These are phyloP conservation scores for Lentinula boryana DNA, from an alignment of 768 basidiomycete species.

Conservation along the genomic window DNA sequence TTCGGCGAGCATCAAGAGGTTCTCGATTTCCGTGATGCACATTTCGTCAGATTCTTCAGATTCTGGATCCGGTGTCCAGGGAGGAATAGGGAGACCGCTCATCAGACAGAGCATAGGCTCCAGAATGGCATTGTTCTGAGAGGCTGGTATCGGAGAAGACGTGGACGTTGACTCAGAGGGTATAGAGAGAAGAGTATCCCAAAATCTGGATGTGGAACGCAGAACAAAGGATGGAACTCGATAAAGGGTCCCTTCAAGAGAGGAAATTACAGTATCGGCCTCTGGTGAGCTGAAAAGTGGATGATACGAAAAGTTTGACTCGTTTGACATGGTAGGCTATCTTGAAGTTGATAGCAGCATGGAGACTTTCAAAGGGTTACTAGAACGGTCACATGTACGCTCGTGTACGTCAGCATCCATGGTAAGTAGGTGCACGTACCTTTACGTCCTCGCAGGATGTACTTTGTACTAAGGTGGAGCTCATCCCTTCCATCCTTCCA, in stretches of 20 bases:
- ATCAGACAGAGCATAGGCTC: conserved; percentile 34
- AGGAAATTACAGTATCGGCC: conserved; percentile 36
- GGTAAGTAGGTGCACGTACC: too few species aligned
- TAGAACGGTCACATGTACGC: too few species aligned
- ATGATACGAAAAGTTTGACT: conserved; percentile 7
- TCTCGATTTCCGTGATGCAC: conserved; percentile 21
- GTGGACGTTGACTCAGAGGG: background rate
- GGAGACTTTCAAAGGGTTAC: too few species aligned
- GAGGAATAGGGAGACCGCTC: conserved; percentile 30
- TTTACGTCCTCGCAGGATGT: too few species aligned
- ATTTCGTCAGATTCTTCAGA: background rate
- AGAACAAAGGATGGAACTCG: conserved; percentile 37
- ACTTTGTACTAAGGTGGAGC: too few species aligned
- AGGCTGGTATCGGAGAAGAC: conserved; percentile 16
- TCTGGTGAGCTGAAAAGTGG: conserved; percentile 33
- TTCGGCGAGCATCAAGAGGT: conserved; percentile 34
- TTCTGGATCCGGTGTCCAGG: background rate
- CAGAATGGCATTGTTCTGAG: conserved; percentile 29
- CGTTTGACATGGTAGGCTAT: conserved; percentile 1
- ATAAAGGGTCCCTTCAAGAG: conserved; percentile 35
- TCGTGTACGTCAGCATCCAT: too few species aligned
- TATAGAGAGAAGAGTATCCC: conserved; percentile 23
- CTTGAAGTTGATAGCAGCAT: too few species aligned
- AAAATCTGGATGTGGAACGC: conserved; percentile 33
- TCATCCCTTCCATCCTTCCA: too few species aligned